Evolutionary conservation across 495 filamentous ascomycete species (phyloP).

Genomic region (Podospora pseudocomata): DNA sequence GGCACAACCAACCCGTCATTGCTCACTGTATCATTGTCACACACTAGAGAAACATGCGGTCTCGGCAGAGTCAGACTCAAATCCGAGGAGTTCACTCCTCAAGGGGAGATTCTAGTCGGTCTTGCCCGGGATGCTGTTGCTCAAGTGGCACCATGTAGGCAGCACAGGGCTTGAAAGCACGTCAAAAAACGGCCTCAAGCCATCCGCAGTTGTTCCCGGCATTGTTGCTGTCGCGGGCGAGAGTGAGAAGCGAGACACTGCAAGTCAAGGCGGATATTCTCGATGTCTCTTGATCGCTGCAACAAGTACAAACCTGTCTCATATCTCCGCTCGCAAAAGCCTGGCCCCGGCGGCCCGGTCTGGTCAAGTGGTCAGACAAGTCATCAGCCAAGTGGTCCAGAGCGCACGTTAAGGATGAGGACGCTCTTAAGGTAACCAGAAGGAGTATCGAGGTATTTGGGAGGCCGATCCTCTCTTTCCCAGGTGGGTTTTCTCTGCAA

Average conservation of each 20-base stretch:
- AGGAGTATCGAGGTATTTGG: too few relatives aligned
- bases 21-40: slow-evolving; percentile 10
- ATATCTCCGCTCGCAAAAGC: slow-evolving; percentile 5
- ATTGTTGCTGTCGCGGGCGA: slow-evolving; percentile 1
- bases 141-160: not conserved
- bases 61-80: not conserved
- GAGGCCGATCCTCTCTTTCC: not conserved
- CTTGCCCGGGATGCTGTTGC: not conserved
- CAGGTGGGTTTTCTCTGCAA: not conserved
- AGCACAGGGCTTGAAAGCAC: not conserved
- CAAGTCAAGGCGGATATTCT: not conserved
- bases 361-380: not conserved
- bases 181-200: not conserved
- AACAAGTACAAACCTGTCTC: slow-evolving; percentile 7
- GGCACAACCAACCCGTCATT: slow-evolving; percentile 12
- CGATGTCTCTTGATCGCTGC: not conserved
- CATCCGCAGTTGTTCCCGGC: not conserved
- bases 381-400: not conserved
- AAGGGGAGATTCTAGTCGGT: not conserved
- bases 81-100: too few relatives aligned
- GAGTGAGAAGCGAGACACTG: not conserved
- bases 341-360: not conserved
- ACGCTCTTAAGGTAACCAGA: not conserved
- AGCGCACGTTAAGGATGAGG: not conserved
- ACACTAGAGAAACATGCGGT: slow-evolving; percentile 11